Conservation (phyloP, 768 basidiomycete genomes). For the Russula abietina region DNA sequence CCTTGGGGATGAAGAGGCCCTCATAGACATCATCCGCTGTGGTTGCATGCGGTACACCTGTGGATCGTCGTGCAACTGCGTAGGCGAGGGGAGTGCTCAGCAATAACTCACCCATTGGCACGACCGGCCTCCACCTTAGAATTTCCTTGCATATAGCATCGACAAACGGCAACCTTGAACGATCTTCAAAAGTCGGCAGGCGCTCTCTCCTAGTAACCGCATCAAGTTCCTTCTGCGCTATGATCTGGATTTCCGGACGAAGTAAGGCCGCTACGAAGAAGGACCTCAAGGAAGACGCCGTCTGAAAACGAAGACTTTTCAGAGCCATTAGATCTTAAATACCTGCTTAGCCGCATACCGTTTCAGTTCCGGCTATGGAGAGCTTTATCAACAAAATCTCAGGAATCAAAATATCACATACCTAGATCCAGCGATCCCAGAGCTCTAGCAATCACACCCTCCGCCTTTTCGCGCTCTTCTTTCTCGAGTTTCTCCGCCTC, state of each 20-base stretch:
- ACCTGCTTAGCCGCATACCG: background rate
- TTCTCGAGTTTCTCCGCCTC: background rate
- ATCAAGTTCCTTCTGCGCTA: conserved; percentile 31
- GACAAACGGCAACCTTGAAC: conserved; percentile 26
- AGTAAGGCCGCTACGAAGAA: conserved; percentile 29
- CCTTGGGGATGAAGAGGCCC: conserved; percentile 25
- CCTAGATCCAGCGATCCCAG: conserved; percentile 13
- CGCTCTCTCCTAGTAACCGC: conserved; percentile 26
- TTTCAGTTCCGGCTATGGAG: conserved; percentile 7
- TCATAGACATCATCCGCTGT: conserved; percentile 20
- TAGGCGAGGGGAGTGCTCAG: no score
- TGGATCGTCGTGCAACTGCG: no score
- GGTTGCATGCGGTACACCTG: no score
- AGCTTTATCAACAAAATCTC: background rate
- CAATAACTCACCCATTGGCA: conserved; percentile 23
- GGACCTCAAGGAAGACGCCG: background rate
- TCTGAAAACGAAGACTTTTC: background rate
- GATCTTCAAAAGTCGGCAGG: conserved; percentile 30
- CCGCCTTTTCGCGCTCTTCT: background rate
- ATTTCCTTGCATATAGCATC: conserved; percentile 27
- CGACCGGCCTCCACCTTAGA: conserved; percentile 26
- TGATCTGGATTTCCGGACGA: conserved; percentile 27
- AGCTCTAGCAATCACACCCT: background rate
- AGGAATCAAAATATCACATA: background rate
- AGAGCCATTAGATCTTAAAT: background rate